Conservation (phyloP, 2,329 filamentous ascomycete species). For the Cordyceps militaris region DNA sequence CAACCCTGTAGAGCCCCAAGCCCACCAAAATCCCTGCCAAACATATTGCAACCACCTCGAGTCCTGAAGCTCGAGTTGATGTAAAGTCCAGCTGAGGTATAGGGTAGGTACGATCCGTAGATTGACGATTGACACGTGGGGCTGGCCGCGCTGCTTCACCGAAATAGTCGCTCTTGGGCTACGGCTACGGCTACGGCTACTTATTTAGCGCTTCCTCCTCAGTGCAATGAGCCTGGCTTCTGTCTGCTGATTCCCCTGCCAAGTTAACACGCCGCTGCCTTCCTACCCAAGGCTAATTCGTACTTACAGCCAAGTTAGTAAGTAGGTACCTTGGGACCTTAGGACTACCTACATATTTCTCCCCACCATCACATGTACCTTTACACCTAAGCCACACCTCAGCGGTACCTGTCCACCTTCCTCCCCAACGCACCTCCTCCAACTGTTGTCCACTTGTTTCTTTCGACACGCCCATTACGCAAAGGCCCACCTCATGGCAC, state of each 20-base stretch:
- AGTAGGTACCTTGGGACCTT: neutral
- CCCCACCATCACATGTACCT: conserved; percentile 2
- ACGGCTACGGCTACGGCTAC: neutral
- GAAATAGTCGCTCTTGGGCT: neutral
- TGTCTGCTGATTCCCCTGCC: too few relatives aligned
- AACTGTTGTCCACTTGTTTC: neutral
- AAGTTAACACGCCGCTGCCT: too few relatives aligned
- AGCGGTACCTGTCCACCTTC: neutral
- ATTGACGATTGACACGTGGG: conserved; percentile 2
- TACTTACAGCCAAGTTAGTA: neutral
- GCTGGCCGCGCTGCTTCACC: neutral
- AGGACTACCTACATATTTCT: neutral
- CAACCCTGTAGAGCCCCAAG: too few relatives aligned
- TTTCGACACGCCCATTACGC: conserved; percentile 27
- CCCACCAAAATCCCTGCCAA: too few relatives aligned
- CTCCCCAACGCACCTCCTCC: neutral
- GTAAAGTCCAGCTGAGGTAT: neutral
- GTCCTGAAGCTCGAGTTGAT: neutral
- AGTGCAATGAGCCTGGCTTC: too few relatives aligned
- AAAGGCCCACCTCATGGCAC: conserved; percentile 32
- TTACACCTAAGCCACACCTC: neutral
- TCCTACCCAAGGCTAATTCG: too few relatives aligned
- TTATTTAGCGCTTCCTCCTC: neutral
- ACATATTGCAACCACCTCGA: too few relatives aligned
- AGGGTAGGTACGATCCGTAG: neutral